These are phyloP conservation scores for Pleurotus sapidus DNA, from an alignment of 768 basidiomycete species.

Conservation along the genomic window DNA sequence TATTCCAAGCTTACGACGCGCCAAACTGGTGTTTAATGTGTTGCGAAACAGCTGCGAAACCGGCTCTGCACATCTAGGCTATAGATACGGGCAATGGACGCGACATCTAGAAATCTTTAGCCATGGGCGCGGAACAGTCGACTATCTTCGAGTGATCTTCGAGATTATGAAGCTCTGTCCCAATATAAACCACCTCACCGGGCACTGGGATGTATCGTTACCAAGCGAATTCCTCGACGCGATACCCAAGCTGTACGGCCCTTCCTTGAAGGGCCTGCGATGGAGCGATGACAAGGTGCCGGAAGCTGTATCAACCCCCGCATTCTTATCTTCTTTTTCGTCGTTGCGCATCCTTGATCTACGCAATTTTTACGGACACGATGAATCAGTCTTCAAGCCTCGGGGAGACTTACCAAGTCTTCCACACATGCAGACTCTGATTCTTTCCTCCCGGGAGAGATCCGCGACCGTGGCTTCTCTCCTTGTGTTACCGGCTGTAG, in stretches of 20 bases:
- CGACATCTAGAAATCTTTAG: slow-evolving; percentile 47
- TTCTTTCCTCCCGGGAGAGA: slow-evolving; percentile 35
- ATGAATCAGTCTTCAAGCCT: slow-evolving; percentile 4
- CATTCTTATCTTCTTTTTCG: slow-evolving; percentile 38
- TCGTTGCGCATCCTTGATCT: slow-evolving; percentile 44
- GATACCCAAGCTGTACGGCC: slow-evolving; percentile 36
- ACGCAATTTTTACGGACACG: slow-evolving; percentile 26
- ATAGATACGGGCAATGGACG: slow-evolving; percentile 42
- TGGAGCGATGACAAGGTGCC: slow-evolving; percentile 37
- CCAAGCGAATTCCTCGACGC: slow-evolving; percentile 42
- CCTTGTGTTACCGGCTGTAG: slow-evolving; percentile 40
- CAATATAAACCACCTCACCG: slow-evolving; percentile 41
- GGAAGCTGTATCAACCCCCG: slow-evolving; percentile 19
- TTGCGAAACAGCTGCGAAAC: slow-evolving; percentile 21
- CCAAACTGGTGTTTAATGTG: slow-evolving; percentile 31
- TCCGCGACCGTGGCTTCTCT: slow-evolving; percentile 35
- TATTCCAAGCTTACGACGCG: slow-evolving; percentile 42
- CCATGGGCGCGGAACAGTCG: slow-evolving; percentile 37
- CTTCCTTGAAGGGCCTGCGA: slow-evolving; percentile 37
- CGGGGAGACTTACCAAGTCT: slow-evolving; percentile 29
- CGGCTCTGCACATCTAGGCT: background rate
- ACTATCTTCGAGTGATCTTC: slow-evolving; percentile 40
- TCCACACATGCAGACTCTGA: slow-evolving; percentile 39
- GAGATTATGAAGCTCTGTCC: slow-evolving; percentile 43
- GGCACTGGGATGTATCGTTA: slow-evolving; percentile 39